These are phyloP conservation scores for Pseudogymnoascus sp. DNA, from an alignment of 2,329 filamentous ascomycete genomes.

Conservation along the genomic window DNA sequence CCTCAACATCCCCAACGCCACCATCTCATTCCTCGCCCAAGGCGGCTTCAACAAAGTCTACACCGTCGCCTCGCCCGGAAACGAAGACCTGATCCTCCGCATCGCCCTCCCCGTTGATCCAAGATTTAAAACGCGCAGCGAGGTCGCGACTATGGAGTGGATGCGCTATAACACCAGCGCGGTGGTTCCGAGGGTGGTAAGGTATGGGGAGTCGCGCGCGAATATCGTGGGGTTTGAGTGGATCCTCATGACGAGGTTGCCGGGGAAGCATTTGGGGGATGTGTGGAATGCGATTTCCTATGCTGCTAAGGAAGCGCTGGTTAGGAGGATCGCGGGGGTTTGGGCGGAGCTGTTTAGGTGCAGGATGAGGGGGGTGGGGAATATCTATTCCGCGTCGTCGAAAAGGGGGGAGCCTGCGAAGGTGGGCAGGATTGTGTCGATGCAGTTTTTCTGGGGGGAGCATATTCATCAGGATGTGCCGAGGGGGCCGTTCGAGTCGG, in stretches of 20 bases:
- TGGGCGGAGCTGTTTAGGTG: slow-evolving; percentile 24
- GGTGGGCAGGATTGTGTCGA: slow-evolving; percentile 26
- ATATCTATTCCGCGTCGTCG: slow-evolving; percentile 12
- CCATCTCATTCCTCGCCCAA: slow-evolving; percentile 20
- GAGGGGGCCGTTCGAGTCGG: slow-evolving; percentile 32
- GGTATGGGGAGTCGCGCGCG: slow-evolving; percentile 26
- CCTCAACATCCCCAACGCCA: not conserved
- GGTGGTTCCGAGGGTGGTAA: slow-evolving; percentile 30
- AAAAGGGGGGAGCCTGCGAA: not conserved
- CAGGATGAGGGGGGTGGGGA: slow-evolving; percentile 18
- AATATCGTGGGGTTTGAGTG: slow-evolving; percentile 36
- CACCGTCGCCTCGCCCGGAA: slow-evolving; percentile 19
- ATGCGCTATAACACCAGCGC: slow-evolving; percentile 26
- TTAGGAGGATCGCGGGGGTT: slow-evolving; percentile 27
- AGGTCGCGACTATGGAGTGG: slow-evolving; percentile 33
- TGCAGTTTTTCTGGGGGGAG: slow-evolving; percentile 30
- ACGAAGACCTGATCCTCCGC: slow-evolving; percentile 27
- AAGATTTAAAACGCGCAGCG: slow-evolving; percentile 31
- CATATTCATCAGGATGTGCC: slow-evolving; percentile 28
- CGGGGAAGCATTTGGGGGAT: slow-evolving; percentile 15
- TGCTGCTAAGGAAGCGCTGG: slow-evolving; percentile 28
- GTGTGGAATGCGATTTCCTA: slow-evolving; percentile 29
- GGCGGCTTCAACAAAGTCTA: slow-evolving; percentile 30
- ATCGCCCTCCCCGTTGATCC: slow-evolving; percentile 33
- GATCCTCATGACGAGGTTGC: slow-evolving; percentile 32